Evolutionary conservation across 129 eudicot species (phyloP).

Genomic region (Ambrosia artemisiifolia): DNA sequence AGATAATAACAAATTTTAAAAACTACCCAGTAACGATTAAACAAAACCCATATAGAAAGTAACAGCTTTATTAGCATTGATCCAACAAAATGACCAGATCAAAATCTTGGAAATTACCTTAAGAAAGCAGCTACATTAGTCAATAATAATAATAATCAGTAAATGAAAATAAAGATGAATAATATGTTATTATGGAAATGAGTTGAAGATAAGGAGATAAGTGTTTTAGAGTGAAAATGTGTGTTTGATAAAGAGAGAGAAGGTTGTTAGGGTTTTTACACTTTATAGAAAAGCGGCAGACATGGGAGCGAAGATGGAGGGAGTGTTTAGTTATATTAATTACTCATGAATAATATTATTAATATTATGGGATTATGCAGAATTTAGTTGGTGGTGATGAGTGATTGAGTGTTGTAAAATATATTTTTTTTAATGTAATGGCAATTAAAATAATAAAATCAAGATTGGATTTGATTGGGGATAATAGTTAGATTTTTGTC

Average conservation of each 20-base stretch:
- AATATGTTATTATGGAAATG: constrained; percentile 1
- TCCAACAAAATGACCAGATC: constrained; percentile 37
- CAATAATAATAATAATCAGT: constrained; percentile 5
- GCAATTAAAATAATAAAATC: not conserved
- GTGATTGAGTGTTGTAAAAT: not conserved
- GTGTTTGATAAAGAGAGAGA: constrained; percentile 18
- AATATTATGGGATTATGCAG: not conserved
- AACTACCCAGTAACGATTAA: constrained; percentile 31
- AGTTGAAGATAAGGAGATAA: constrained; percentile 11
- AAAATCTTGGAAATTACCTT: constrained; percentile 11
- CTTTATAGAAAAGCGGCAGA: constrained; percentile 40
- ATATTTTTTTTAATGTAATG: not conserved
- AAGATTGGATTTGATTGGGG: constrained; percentile 22
- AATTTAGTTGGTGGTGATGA: constrained; percentile 2
- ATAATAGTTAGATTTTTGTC: constrained; percentile 19
- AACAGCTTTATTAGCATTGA: constrained; percentile 55
- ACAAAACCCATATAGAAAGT: constrained; percentile 29
- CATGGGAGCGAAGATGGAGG: constrained; percentile 49
- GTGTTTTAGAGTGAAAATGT: constrained; percentile 19
- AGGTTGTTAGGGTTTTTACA: constrained; percentile 50
- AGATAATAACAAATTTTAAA: not conserved
- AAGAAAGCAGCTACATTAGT: constrained; percentile 24
- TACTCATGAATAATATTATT: constrained; percentile 10
- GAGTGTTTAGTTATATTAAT: constrained; percentile 18
- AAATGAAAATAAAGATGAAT: not conserved